Evolutionary conservation across 371 early-diverging fungal genomes (phyloP).

Genomic region (Synchytrium microbalum): DNA sequence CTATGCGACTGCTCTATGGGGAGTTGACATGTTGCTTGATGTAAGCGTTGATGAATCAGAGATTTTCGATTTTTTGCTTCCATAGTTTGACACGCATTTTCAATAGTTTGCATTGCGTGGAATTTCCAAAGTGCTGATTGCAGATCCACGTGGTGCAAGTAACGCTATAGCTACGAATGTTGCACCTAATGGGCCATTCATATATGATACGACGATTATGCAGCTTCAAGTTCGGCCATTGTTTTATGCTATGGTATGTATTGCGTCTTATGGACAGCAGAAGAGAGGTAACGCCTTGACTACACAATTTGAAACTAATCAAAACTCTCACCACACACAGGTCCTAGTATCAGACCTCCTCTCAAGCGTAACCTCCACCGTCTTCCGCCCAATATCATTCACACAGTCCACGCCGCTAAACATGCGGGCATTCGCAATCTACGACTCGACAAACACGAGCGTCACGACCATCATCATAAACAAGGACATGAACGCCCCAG

Average conservation of each 20-base stretch:
- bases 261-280: no score
- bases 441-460: background rate
- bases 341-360: background rate
- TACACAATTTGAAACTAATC: no score
- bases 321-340: no score
- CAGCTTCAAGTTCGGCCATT: background rate
- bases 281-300: no score
- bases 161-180: background rate
- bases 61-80: background rate
- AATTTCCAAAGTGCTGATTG: background rate
- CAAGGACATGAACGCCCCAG: background rate
- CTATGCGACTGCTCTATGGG: conserved; percentile 15
- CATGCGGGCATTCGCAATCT: background rate
- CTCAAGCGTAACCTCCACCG: background rate
- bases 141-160: background rate
- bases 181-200: background rate
- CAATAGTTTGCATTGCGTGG: background rate
- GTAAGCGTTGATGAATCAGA: conserved; percentile 2
- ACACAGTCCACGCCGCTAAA: background rate
- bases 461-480: background rate
- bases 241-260: background rate
- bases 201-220: background rate
- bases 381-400: background rate
- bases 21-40: conserved; percentile 16
- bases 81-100: background rate